Base-by-base conservation (phyloP, 805 yeast species). In the Yamadazyma ubonensis region DNA sequence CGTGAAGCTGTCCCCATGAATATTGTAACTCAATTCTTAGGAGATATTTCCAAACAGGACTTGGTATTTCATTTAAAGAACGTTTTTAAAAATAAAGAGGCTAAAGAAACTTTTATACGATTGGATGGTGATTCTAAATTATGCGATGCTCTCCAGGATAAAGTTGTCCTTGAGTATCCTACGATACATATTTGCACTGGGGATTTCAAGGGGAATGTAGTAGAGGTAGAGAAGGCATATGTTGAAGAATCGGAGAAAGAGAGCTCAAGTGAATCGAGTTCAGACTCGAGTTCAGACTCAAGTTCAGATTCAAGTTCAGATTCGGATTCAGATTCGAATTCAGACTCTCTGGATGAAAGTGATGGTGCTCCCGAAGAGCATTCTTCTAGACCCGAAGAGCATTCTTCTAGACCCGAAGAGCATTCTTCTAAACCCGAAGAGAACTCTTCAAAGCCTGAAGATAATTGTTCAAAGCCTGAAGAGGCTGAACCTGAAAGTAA, bases 161-260 rank as follows among this genome's bases (percentile, higher is more conserved):
- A 71, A 41, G 68, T 79, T 0, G 85, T 88, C 0, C 69, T 87
- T 25, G 96, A 88, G 55, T 88, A 75, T 49, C 96, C 96, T 0
- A 82, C 89, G 0, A 65, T 88, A 4, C 71, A 66, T 41, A 66
- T 83, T 1, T 63, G 73, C 42, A 42, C 17, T 45, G 42, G 10
- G 17, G 34, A 12, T 33, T 52, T 14, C 58, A 70, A 29, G 34
- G 50, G 9, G 61, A 59, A 0, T 55, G 46, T 40, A 50, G 45
- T 44, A 2, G 44, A 26, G 12, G 6, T 34, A 5, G 44, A 40
- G 1, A 30, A 29, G 6, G 56, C 45, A 50, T 46, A 26, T 30
- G 28, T 32, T 23, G 26, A n/a, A 5, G 33, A 20, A n/a, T 10
- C 28, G 6, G 33, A 36, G 16, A 11, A n/a, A 3, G 34, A 30